phyloP scores from a whole-genome alignment of 2,329 filamentous ascomycete genomes.

The Colletotrichum musae region DNA sequence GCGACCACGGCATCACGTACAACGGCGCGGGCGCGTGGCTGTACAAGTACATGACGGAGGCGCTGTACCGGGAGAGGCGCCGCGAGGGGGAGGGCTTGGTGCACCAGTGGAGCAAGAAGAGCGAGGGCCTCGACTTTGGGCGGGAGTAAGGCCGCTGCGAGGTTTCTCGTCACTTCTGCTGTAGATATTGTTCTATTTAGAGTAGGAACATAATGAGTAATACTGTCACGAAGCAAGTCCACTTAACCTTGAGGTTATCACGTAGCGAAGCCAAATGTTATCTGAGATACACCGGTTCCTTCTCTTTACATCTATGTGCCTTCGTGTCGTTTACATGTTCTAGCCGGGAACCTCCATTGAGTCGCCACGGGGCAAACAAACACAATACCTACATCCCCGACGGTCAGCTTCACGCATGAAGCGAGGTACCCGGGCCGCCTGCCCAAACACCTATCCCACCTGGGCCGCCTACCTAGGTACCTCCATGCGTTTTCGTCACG shows the following conservation, averaged over 20 bases:
- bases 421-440: too few species aligned
- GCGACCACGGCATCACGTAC: slow-evolving; percentile 73
- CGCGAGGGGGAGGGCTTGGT: slow-evolving; percentile 52
- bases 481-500: too few species aligned
- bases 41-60: slow-evolving; percentile 74
- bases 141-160: background rate
- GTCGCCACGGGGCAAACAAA: too few species aligned
- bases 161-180: background rate
- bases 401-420: too few species aligned
- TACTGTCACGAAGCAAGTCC: background rate
- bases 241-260: background rate
- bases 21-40: slow-evolving; percentile 69
- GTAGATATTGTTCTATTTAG: background rate
- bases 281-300: too few species aligned
- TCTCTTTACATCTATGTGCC: too few species aligned
- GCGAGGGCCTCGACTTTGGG: slow-evolving; percentile 31
- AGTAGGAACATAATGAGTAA: background rate
- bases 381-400: too few species aligned
- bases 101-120: slow-evolving; percentile 54
- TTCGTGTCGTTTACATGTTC: too few species aligned
- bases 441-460: too few species aligned
- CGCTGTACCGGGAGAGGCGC: slow-evolving; percentile 73
- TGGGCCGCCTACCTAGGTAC: too few species aligned
- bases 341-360: too few species aligned
- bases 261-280: too few species aligned